Percentiles rank a stretch among this genome's conserved stretches.
Conservation (phyloP, 1,284 basidiomycete genomes). For the Malassezia globosa region DNA sequence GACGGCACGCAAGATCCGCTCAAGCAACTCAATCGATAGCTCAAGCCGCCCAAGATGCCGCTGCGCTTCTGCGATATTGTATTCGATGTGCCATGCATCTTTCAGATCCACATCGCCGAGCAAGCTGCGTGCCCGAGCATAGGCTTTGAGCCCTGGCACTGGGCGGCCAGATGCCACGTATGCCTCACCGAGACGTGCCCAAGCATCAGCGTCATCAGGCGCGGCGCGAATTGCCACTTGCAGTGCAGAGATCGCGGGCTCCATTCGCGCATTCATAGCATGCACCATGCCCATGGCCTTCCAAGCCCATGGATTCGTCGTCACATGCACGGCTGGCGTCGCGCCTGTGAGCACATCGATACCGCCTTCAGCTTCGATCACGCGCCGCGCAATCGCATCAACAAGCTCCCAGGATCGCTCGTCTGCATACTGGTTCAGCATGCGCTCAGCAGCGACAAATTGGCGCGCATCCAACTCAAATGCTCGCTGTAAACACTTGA, state of each 20-base stretch:
- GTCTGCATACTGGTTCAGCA: constrained; percentile 81
- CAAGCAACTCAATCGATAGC: constrained; percentile 63
- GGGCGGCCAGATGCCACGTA: constrained; percentile 79
- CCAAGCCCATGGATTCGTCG: constrained; percentile 88
- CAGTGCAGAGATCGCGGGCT: constrained; percentile 69
- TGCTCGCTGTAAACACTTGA: constrained; percentile 95
- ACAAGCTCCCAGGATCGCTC: constrained; percentile 93
- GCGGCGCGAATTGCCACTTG: constrained; percentile 77
- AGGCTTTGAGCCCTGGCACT: constrained; percentile 77
- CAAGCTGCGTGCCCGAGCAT: constrained; percentile 58
- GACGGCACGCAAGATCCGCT: constrained; percentile 54
- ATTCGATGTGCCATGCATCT: constrained; percentile 68
- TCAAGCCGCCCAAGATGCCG: constrained; percentile 65
- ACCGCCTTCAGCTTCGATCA: constrained; percentile 63
- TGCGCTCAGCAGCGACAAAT: constrained; percentile 66
- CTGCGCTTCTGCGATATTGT: constrained; percentile 75
- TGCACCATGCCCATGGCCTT: constrained; percentile 90
- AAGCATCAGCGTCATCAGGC: constrained; percentile 64
- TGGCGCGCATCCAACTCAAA: constrained; percentile 90
- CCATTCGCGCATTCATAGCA: constrained; percentile 62
- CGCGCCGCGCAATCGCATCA: constrained; percentile 76
- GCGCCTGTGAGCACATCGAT: constrained; percentile 19
- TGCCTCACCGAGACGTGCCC: constrained; percentile 83
- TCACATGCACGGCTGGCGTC: constrained; percentile 38
- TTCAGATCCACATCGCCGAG: constrained; percentile 14